A percentile compares a stretch with the other conserved stretches of the same genome.
These are phyloP conservation scores for Polygonum maritimum DNA, from an alignment of 148 eudicot species.

Conservation along the genomic window DNA sequence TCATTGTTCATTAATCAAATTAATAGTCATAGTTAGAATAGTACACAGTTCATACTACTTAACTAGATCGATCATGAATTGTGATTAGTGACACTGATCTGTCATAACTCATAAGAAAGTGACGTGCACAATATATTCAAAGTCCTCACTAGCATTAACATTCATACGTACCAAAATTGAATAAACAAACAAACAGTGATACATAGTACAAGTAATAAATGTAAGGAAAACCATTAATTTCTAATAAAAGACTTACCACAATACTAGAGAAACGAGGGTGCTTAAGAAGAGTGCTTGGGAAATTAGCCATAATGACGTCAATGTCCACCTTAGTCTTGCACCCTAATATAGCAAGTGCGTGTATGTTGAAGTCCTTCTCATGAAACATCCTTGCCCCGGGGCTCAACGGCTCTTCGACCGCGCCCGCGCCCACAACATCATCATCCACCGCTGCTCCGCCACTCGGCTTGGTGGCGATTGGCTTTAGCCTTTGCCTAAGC, in stretches of 20 bases:
- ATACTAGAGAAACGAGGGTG: slow-evolving; percentile 44
- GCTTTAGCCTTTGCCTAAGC: slow-evolving; percentile 31
- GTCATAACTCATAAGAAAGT: not conserved
- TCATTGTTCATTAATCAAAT: not conserved
- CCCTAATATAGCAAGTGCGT: slow-evolving; percentile 29
- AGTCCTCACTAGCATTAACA: not conserved
- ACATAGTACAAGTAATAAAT: not conserved
- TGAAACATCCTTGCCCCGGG: slow-evolving; percentile 34
- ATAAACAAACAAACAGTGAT: slow-evolving; percentile 3
- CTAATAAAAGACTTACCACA: slow-evolving; percentile 15
- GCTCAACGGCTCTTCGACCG: slow-evolving; percentile 37
- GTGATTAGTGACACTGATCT: not conserved
- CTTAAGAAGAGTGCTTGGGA: slow-evolving; percentile 26
- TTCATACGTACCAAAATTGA: not conserved
- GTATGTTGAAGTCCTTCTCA: slow-evolving; percentile 24
- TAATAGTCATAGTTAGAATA: not conserved
- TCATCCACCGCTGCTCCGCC: not conserved
- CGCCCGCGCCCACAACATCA: not conserved
- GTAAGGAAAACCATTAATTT: not conserved
- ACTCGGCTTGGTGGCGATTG: slow-evolving; percentile 20
- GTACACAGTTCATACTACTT: not conserved
- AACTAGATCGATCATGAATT: not conserved
- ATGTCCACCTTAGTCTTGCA: slow-evolving; percentile 18
- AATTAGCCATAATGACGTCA: slow-evolving; percentile 21
- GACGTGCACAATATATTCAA: not conserved